Base-by-base conservation (phyloP, 257 asterid species). In the Petunia secreta region DNA sequence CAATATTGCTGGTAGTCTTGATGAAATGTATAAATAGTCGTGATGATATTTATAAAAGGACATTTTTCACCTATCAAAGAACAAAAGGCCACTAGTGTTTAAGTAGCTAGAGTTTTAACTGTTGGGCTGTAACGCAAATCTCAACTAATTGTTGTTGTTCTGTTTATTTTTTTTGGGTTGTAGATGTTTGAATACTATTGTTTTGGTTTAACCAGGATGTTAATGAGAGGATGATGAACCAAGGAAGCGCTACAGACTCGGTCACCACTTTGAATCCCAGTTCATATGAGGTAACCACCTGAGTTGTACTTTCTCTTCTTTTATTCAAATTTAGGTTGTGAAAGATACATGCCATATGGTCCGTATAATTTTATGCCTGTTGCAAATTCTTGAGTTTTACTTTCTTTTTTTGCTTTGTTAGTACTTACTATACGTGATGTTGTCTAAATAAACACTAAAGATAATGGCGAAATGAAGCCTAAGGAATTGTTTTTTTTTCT, bases 141-240 rank as follows among this genome's bases (percentile, higher is more conserved):
- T 2, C 50, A 40, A 2, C 44, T 81, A 64, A n/a, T 60, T 58
- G 38, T 69, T 34, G 67, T 67, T n/a, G 2, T 57, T 53, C 38
- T 75, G 15, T 41, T 9, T 37, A 34, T 44, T 10, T 78, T 4
- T 67, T 14, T 16, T 2, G 13, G 15, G 14, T 16, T 11, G 39
- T 50, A 8, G 41, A 48, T 58, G 14, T 37, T 48, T 65, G 25
- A 54, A 34, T 48, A 15, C 16, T 40, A 46, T 8, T 16, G 38
- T 10, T 34, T 43, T 44, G 53, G 43, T 69, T 75, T 85, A 5
- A 50, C 74, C 85, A 85, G 92, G 81, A 82, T 76, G 84, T 76
- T 68, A 79, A 69, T 83, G 90, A 75, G 89, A 83, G 50, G 89
- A 87, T 55, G 88, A 90, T 91, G 97, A 95, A 88, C 88, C 97